Evolutionary conservation across 2,329 filamentous ascomycete species (phyloP), one percentile per base, ranked within the genome.

Genomic region (Chlorencoelia australis): DNA sequence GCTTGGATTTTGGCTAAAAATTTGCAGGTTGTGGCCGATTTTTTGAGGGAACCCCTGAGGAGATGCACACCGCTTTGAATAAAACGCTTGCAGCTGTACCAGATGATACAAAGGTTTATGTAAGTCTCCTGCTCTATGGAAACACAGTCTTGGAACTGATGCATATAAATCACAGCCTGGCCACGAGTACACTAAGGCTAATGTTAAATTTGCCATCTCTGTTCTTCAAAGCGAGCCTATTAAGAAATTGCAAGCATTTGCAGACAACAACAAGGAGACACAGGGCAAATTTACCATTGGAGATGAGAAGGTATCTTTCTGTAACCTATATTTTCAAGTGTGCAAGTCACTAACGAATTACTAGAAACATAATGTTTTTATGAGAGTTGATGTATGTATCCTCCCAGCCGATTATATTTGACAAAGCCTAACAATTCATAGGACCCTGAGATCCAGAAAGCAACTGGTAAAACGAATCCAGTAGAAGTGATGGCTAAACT

Each of bases 101-200:
- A 0, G 81, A 94, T 49, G 87, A 96, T 51, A 96, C 91, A 1
- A 81, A 81, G 46, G 85, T 98, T 46, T 98, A 85, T 57, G 83
- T 89, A 61, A 56, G 79, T 66, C 30, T 14, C 13, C n/a, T 4
- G 4, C 20, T 14, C 22, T 7, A 24, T 14, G 1, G 7, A 7
- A 24, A 11, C 2, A 7, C 16, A 5, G 13, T n/a, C 8, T 30
- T 10, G 31, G 38, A 39, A 41, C 28, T 49, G 22, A 44, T 15
- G 45, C 36, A 29, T 1, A 39, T 6, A 22, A 7, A 7, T 11
- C 40, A 15, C 43, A 89, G 80, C 88, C 89, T 13, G 91, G 91
- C 4, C 91, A 98, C 54, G 91, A 96, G 60, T 98, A 98, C 64
- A 98, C 91, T n/a, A 94, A 91, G 62, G 73, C 81, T 34, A 98